Evolutionary conservation across 2,329 filamentous ascomycete genomes (phyloP), one percentile per base, ranked within the genome.

Genomic region (Coniochaeta pulveracea): DNA sequence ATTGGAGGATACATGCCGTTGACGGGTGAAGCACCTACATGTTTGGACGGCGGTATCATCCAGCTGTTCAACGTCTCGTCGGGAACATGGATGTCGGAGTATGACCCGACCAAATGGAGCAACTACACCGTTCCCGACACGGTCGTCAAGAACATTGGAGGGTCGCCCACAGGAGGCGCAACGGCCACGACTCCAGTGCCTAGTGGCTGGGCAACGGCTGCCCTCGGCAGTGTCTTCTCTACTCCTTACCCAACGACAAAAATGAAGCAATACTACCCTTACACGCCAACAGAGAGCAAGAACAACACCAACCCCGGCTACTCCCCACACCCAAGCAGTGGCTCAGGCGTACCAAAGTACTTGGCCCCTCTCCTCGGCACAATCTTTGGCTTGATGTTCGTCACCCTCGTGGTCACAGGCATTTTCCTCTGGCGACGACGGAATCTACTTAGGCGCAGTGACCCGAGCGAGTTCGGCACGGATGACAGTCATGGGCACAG

Each of bases 11-110:
- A 73, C 41, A 54, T 57, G 1, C 26, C 63, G 5, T 25, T 45
- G 2, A 12, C 47, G 2, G 18, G 10, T 1, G 27, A 5, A 1
- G 26, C 29, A 0, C 36, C 47, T 0, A 40, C 38, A 1, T 81
- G 75, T 37, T 51, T 81, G 2, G 55, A 60, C 2, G 60, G 63
- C n/a, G 54, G 60, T 5, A 58, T 69, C 2, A 54, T 83, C 22
- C 35, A 74, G 28, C 66, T 85, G 17, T 89, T 85, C 57, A 86
- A 93, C 47, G 60, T 86, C 33, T 80, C 73, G 8, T 72, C 69
- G 22, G 64, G 76, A 1, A 48, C 66, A 33, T 93, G 85, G 85
- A 61, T 78, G 36, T 67, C 73, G 15, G 64, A 66, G 3, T 93
- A 89, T 50, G 72, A 76, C 25, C 80, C 83, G 0, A 57, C 68